A percentile compares a stretch with the other conserved stretches of the same genome.
Evolutionary conservation across 805 yeast species (phyloP).

Genomic region (Ogataea methanolica): DNA sequence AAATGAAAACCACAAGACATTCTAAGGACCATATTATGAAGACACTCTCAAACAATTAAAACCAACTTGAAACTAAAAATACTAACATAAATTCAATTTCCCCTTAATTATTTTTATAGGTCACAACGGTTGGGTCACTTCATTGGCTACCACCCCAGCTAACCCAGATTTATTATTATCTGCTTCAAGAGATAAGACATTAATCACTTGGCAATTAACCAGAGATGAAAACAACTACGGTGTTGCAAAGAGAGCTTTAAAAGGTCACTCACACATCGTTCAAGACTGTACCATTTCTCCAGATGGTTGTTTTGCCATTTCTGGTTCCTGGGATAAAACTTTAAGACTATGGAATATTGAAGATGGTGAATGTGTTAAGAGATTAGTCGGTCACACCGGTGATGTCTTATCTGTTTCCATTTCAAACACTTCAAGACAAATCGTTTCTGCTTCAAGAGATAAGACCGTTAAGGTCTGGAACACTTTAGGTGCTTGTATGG

Average conservation of each 20-base stretch:
- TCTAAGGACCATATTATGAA: no score
- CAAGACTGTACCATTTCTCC: slow-evolving; percentile 97
- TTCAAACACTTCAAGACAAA: slow-evolving; percentile 94
- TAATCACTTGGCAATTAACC: slow-evolving; percentile 95
- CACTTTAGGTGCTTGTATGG: slow-evolving; percentile 95
- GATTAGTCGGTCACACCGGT: slow-evolving; percentile 97
- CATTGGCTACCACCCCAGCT: slow-evolving; percentile 96
- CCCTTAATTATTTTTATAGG: slow-evolving; percentile 29
- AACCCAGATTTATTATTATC: slow-evolving; percentile 98
- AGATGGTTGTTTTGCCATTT: slow-evolving; percentile 96
- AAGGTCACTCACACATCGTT: slow-evolving; percentile 99
- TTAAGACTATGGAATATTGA: slow-evolving; percentile 97
- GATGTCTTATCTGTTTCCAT: slow-evolving; percentile 97
- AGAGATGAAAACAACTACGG: slow-evolving; percentile 97
- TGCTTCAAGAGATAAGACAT: slow-evolving; percentile 98
- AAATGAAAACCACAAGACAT: no score
- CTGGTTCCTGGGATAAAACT: slow-evolving; percentile 99
- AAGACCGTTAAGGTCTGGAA: slow-evolving; percentile 99
- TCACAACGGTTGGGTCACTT: slow-evolving; percentile 96
- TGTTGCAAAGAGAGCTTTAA: slow-evolving; percentile 94
- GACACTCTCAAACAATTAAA: no score
- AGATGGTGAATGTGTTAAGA: slow-evolving; percentile 88
- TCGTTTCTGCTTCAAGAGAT: slow-evolving; percentile 98
- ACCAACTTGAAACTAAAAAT: background rate
- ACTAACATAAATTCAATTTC: slow-evolving; percentile 4